phyloP scores from a whole-genome alignment of 2,329 filamentous ascomycete genomes.

The Trichoderma asperellum region DNA sequence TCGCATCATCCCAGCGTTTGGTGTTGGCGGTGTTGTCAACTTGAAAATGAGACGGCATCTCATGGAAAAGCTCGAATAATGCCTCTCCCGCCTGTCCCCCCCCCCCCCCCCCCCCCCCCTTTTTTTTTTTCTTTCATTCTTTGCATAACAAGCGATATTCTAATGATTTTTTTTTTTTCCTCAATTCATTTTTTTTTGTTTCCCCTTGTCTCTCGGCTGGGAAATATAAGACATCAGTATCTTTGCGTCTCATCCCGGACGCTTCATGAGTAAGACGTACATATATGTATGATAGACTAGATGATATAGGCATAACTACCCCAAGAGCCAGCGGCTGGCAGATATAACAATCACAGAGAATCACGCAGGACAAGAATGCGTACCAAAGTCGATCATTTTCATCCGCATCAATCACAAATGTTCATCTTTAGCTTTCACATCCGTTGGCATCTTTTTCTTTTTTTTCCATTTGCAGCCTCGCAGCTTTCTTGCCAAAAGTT shows the following conservation, averaged over 20 bases:
- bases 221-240: neutral
- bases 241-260: neutral
- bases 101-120: too few species aligned
- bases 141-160: slow-evolving; percentile 6
- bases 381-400: accelerated
- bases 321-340: neutral
- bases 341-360: neutral
- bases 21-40: slow-evolving; percentile 86
- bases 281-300: neutral
- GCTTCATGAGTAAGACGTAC: neutral
- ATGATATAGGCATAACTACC: neutral
- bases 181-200: neutral
- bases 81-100: too few species aligned
- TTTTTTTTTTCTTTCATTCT: neutral
- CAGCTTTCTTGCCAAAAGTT: neutral
- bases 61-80: slow-evolving; percentile 63
- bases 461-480: neutral
- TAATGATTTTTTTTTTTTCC: neutral
- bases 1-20: slow-evolving; percentile 86
- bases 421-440: neutral
- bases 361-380: neutral
- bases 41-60: slow-evolving; percentile 67
- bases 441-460: neutral
- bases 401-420: neutral
- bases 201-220: neutral